phyloP scores from a whole-genome alignment of 768 basidiomycete genomes.

The Dioszegia crocea region DNA sequence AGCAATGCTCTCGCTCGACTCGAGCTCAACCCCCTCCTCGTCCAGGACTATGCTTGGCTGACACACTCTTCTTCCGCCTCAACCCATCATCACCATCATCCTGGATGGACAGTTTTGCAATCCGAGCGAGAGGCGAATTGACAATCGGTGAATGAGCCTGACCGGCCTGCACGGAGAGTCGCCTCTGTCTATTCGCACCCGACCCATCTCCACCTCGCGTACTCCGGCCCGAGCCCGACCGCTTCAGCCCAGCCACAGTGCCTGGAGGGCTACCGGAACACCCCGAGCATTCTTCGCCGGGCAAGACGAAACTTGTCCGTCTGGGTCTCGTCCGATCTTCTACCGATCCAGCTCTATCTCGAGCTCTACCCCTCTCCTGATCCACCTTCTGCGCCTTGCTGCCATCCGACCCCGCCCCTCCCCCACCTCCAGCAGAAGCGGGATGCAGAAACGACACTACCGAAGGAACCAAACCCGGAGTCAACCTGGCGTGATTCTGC shows the following conservation, averaged over 20 bases:
- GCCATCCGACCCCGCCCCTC: background rate
- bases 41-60: background rate
- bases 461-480: background rate
- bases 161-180: background rate
- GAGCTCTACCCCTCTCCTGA: background rate
- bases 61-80: background rate
- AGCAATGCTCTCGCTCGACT: too few relatives aligned
- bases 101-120: background rate
- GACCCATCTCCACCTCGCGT: background rate
- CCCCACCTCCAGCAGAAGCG: background rate
- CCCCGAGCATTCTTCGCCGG: background rate
- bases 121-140: background rate
- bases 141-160: background rate
- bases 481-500: conserved; percentile 28
- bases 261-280: background rate
- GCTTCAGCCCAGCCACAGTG: background rate
- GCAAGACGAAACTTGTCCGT: background rate
- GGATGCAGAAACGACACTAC: background rate
- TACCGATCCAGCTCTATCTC: background rate
- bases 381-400: background rate
- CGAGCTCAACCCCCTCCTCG: background rate
- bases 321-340: conserved; percentile 3
- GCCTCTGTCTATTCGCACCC: background rate
- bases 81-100: background rate
- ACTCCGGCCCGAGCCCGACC: conserved; percentile 1